Base-by-base conservation (phyloP, 176 grass and related monocot species). In the Elaeis guineensis region DNA sequence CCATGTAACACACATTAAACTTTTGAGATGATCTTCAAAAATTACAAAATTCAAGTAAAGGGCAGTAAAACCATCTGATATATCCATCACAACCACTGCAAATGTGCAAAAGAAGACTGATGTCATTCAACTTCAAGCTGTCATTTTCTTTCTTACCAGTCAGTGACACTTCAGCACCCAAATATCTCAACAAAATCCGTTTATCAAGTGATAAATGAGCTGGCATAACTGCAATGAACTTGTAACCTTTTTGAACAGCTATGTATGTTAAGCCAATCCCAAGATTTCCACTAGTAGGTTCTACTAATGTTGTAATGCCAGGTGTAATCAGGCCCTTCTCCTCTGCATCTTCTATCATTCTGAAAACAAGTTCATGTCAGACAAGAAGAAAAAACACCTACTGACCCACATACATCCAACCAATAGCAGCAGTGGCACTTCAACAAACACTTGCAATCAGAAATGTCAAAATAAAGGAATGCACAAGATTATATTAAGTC, bases 301-400 rank as follows among this genome's bases (percentile, higher is more conserved):
- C 90, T 14, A 95, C 59, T 23, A 89, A 69, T 18, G 85, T 86
- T 0, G 79, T 95, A 54, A 75, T 19, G 48, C 90, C 85, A 59
- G 85, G 82, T 44, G 65, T 72, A 50, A 95, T 89, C 39, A 95
- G 65, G 1, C 85, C 81, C 59, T 77, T 95, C 69, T 95, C 78
- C 72, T 95, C 89, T 50, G 89, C 89, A 78, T 89, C 85, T 63
- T 89, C 89, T 72, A 95, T 82, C 89, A 95, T 89, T 61, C 81
- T 95, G 56, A 44, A 61, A 66, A 79, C 3, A 19, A 30, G 9
- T 12, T 11, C 35, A 11, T 7, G 39, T 49, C 52, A 49, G 23
- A 12, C 51, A 25, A 30, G 6, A 32, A 57, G 18, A 20, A 35
- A n/a, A 61, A 22, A 35, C 20, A 30, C 22, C 35, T n/a, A n/a